phyloP scores from a whole-genome alignment of 805 yeast species.

The Isabelozyma rhagii region DNA sequence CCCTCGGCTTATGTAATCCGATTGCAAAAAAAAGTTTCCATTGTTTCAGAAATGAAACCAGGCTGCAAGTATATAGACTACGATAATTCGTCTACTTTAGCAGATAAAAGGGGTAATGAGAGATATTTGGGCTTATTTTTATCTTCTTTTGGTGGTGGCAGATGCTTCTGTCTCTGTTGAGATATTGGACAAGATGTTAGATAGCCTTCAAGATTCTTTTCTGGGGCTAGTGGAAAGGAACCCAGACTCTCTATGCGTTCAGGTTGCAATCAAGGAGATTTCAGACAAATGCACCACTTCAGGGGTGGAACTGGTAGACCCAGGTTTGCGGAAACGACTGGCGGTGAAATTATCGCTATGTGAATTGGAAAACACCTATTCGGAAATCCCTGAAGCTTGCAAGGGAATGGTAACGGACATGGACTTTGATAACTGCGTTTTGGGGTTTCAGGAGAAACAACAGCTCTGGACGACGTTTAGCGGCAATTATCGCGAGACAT shows the following conservation, averaged over 20 bases:
- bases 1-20: background rate
- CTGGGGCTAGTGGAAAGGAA: background rate
- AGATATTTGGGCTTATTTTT: background rate
- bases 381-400: slow-evolving; percentile 32
- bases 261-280: slow-evolving; percentile 36
- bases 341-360: slow-evolving; percentile 53
- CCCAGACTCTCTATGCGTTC: slow-evolving; percentile 26
- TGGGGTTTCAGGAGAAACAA: slow-evolving; percentile 37
- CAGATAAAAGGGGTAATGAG: background rate
- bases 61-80: background rate
- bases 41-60: background rate
- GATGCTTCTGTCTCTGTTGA: background rate
- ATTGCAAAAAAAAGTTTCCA: background rate
- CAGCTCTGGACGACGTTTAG: slow-evolving; percentile 77
- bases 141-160: background rate
- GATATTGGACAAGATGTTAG: background rate
- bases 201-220: background rate
- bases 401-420: slow-evolving; percentile 5
- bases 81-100: no score
- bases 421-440: slow-evolving; percentile 35
- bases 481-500: slow-evolving; percentile 57
- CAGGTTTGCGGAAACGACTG: slow-evolving; percentile 27
- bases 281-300: slow-evolving; percentile 10
- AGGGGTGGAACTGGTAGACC: slow-evolving; percentile 38
- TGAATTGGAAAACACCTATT: slow-evolving; percentile 48